A percentile compares a stretch with the other conserved stretches of the same genome.
Evolutionary conservation across 176 grass and related monocot species (phyloP).

Genomic region (Triticum timopheevii): DNA sequence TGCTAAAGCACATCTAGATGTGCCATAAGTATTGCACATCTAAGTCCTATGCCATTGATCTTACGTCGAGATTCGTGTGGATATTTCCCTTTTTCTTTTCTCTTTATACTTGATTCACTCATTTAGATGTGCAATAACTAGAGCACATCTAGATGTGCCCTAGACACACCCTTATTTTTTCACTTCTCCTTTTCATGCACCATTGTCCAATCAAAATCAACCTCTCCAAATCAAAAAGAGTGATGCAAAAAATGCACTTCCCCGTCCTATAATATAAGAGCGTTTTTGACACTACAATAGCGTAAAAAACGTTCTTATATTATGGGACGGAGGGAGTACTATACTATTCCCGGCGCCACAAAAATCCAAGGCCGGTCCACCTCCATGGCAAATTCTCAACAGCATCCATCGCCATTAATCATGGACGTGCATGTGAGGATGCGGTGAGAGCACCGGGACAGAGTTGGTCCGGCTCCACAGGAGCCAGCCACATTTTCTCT

Average conservation of each 20-base stretch:
- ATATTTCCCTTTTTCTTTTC: too few species aligned
- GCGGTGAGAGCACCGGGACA: slow-evolving; percentile 14
- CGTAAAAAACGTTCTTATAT: too few species aligned
- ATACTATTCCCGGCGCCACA: not conserved
- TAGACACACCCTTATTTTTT: too few species aligned
- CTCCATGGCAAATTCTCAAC: not conserved
- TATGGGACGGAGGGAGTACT: not conserved
- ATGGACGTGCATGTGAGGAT: slow-evolving; percentile 1
- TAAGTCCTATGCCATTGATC: too few species aligned
- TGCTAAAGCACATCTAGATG: too few species aligned
- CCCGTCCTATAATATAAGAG: too few species aligned
- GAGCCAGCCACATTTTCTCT: slow-evolving; percentile 13
- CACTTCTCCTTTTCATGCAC: not conserved
- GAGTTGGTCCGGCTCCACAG: not conserved
- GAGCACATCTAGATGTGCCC: too few species aligned
- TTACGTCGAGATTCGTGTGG: too few species aligned
- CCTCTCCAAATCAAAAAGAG: not conserved
- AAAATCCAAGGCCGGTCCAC: slow-evolving; percentile 8
- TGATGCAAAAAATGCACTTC: not conserved
- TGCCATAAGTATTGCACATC: too few species aligned
- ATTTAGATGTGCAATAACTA: too few species aligned
- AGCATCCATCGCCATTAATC: not conserved
- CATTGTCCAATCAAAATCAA: not conserved
- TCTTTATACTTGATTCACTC: too few species aligned
- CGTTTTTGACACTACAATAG: too few species aligned